Base-by-base conservation (phyloP, 2,329 filamentous ascomycete species). In the Chaetoscypha palmicola region DNA sequence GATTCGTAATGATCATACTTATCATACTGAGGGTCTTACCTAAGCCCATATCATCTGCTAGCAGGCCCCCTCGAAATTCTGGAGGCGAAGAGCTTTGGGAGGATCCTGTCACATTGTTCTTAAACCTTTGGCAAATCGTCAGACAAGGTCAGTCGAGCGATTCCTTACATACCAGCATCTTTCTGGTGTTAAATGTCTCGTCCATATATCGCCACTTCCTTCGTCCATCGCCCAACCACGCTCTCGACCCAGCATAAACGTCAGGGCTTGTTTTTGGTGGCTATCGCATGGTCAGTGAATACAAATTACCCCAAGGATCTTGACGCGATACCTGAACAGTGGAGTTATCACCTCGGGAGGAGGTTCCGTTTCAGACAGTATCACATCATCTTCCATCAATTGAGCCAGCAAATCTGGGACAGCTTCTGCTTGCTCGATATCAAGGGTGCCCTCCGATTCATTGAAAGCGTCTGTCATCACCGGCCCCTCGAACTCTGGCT, bases 1-100 rank as follows among this genome's bases (percentile, higher is more conserved):
- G 42, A 32, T 48, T 47, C 22, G 45, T 14, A 21, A 49, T 47
- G 33, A 53, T 49, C 8, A 55, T 20, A 39, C 16, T 19, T 21
- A 56, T 51, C 48, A 56, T 56, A 11, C 33, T 51, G 1, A 97
- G 67, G 0, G 91, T 97, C 72, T 97, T 97, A 59, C 91, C 91
- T n/a, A 97, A 73, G 65, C 91, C 91, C 91, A 97, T 97, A 68
- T 96, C 90, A 61, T 97, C 91, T 45, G 92, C 91, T 37, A 97
- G 71, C 47, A 97, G 95, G 53, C 92, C 92, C 5, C 51, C 53
- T 3, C 31, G 33, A 23, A 50, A 54, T 0, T 41, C 21, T 20
- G 43, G 46, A 2, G 49, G 51, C 3, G 17, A 21, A 21, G 50
- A 42, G 12, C 38, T 30, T 31, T 26, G n/a, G 16, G 14, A 34